Evolutionary conservation across 1,284 basidiomycete species (phyloP).

Genomic region (Pseudozyma hubeiensis): DNA sequence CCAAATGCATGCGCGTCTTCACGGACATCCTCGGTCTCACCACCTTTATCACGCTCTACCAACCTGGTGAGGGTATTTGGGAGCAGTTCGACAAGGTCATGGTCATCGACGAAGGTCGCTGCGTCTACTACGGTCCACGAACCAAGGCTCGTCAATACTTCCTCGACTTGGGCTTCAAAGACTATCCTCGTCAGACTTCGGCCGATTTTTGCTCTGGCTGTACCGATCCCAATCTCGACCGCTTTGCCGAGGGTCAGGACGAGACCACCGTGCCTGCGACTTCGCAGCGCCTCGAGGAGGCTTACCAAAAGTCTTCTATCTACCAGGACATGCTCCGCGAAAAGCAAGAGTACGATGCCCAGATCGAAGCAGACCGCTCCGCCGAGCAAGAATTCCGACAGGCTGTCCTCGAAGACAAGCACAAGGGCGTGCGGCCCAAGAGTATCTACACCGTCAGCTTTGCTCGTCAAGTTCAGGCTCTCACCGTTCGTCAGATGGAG

Average conservation of each 20-base stretch:
- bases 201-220: slow-evolving; percentile 70
- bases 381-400: slow-evolving; percentile 38
- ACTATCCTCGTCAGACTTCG: slow-evolving; percentile 76
- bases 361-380: slow-evolving; percentile 31
- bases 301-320: slow-evolving; percentile 40
- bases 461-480: slow-evolving; percentile 69
- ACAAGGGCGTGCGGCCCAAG: slow-evolving; percentile 38
- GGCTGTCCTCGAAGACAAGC: slow-evolving; percentile 44
- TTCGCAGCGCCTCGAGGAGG: slow-evolving; percentile 42
- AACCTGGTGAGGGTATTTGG: slow-evolving; percentile 75
- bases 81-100: slow-evolving; percentile 66
- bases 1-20: slow-evolving; percentile 69
- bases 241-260: slow-evolving; percentile 64
- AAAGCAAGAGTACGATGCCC: slow-evolving; percentile 67
- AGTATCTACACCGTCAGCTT: slow-evolving; percentile 40
- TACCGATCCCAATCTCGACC: slow-evolving; percentile 80
- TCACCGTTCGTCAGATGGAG: slow-evolving; percentile 81
- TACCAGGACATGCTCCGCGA: slow-evolving; percentile 40
- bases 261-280: slow-evolving; percentile 43
- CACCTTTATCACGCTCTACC: slow-evolving; percentile 71
- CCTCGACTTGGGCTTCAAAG: slow-evolving; percentile 77
- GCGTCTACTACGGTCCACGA: slow-evolving; percentile 83
- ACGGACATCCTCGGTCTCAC: slow-evolving; percentile 63
- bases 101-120: slow-evolving; percentile 81
- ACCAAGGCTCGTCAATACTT: slow-evolving; percentile 78